Conservation (phyloP, 129 eudicot species). For the Centrapalus pauciflorus region DNA sequence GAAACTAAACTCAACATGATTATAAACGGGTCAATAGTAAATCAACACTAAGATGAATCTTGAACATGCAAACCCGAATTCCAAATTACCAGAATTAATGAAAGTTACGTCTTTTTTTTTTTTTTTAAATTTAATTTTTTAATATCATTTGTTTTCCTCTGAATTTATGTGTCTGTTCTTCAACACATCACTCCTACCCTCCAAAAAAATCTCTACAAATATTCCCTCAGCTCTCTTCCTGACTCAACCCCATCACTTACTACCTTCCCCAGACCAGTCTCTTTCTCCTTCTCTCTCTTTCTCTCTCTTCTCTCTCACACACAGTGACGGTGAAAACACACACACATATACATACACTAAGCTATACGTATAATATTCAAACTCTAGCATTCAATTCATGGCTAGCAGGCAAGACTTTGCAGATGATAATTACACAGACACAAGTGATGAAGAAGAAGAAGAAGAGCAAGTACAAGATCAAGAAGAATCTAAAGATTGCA, state of each 20-base stretch:
- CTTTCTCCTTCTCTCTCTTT: background rate
- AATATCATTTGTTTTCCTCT: too few species aligned
- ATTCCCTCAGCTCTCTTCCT: constrained; percentile 20
- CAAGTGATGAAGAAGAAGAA: constrained; percentile 20
- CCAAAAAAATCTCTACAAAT: constrained; percentile 30
- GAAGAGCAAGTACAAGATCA: constrained; percentile 1
- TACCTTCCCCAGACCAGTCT: background rate
- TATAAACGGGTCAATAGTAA: too few species aligned
- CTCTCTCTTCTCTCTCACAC: constrained; percentile 11
- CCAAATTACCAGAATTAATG: too few species aligned
- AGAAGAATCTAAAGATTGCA: constrained; percentile 3
- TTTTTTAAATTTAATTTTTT: background rate
- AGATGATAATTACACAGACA: constrained; percentile 25
- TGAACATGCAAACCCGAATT: too few species aligned
- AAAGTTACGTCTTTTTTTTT: background rate
- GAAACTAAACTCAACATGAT: too few species aligned
- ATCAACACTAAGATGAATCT: too few species aligned
- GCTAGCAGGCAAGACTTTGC: constrained; percentile 29
- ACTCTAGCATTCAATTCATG: constrained; percentile 23
- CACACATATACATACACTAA: constrained; percentile 9
- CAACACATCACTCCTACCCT: constrained; percentile 13
- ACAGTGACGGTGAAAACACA: constrained; percentile 21
- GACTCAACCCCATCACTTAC: constrained; percentile 2
- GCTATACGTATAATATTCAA: background rate
- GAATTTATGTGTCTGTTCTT: background rate